Evolutionary conservation across 1,284 basidiomycete genomes (phyloP), one percentile per base, ranked within the genome.

Genomic region (Pascua guehoae): DNA sequence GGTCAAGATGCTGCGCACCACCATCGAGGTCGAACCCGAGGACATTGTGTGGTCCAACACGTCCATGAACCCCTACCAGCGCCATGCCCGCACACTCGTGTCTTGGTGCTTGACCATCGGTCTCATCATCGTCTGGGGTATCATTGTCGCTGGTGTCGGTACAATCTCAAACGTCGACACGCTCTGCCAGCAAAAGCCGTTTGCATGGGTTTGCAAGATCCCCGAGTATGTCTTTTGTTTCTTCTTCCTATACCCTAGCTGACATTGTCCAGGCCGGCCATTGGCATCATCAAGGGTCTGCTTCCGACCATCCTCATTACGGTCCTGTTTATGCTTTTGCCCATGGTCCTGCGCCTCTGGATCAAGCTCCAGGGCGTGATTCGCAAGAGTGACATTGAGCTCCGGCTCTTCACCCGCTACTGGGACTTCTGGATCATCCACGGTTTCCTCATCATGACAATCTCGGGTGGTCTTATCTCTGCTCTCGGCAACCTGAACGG

Each of bases 341-440:
- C 94, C 1, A 89, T 94, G 65, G 70, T 97, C 18, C 78, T 98
- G 51, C 84, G 76, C n/a, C 15, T 69, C 15, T 66, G 66, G 68
- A 66, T 77, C 66, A 68, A 68, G 56, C 37, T 69, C 17, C 70
- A 75, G 51, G 76, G 76, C 44, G 71, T 73, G 47, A 66, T 74
- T 41, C 66, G 71, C 48, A 67, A 69, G 88, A 89, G 88, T 2
- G 87, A 86, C 8, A 80, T 98, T 56, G 95, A 98, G 70, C 82
- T 96, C 18, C 89, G 88, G 57, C 79, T 97, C 62, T 96, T 97
- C 89, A 85, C 85, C 5, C 84, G 95, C 42, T 97, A 84, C 80
- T 97, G 94, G 80, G 79, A 89, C 56, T 98, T 98, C 84, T 87
- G 88, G 78, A 88, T 95, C 60, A 82, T 95, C 51, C 88, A 94